These are phyloP conservation scores for Trichophaea hybrida DNA, from an alignment of 2,329 filamentous ascomycete genomes.

Conservation along the genomic window DNA sequence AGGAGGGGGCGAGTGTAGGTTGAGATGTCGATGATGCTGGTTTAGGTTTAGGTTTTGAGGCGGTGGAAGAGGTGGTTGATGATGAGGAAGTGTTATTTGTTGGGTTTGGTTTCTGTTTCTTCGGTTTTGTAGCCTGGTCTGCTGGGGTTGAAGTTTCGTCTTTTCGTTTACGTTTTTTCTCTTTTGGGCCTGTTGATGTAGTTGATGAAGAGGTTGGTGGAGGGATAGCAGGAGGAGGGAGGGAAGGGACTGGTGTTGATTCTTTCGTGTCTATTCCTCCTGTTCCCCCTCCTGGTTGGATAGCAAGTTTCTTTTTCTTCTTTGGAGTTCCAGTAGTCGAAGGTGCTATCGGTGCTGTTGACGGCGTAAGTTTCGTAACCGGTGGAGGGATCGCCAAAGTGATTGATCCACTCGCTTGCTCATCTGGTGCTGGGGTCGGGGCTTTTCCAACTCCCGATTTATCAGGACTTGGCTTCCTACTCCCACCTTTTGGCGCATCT, in stretches of 20 bases:
- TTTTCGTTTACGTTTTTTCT: conserved; percentile 19
- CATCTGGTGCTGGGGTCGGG: conserved; percentile 7
- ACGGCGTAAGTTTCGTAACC: neutral
- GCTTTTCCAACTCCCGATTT: conserved; percentile 14
- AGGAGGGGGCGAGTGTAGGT: neutral
- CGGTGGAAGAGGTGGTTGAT: neutral
- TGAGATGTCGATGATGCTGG: neutral
- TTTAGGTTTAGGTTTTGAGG: neutral
- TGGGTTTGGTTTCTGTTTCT: neutral
- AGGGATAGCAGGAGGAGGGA: conserved; percentile 4
- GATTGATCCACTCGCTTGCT: neutral
- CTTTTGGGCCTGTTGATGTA: conserved; percentile 7
- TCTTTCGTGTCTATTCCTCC: conserved; percentile 7
- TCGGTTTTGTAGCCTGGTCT: neutral
- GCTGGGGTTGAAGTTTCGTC: neutral
- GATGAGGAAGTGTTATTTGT: neutral
- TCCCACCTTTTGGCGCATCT: conserved; percentile 7
- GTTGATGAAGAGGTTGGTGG: neutral
- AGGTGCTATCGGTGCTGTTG: conserved; percentile 3
- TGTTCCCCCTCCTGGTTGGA: neutral
- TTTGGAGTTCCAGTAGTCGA: conserved; percentile 8
- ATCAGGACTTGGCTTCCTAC: conserved; percentile 17
- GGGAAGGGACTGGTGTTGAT: conserved; percentile 6
- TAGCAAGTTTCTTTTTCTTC: conserved; percentile 22
- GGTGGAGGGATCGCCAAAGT: neutral